These are phyloP conservation scores for Suaeda aralocaspica DNA, from an alignment of 148 eudicot species.

Conservation along the genomic window DNA sequence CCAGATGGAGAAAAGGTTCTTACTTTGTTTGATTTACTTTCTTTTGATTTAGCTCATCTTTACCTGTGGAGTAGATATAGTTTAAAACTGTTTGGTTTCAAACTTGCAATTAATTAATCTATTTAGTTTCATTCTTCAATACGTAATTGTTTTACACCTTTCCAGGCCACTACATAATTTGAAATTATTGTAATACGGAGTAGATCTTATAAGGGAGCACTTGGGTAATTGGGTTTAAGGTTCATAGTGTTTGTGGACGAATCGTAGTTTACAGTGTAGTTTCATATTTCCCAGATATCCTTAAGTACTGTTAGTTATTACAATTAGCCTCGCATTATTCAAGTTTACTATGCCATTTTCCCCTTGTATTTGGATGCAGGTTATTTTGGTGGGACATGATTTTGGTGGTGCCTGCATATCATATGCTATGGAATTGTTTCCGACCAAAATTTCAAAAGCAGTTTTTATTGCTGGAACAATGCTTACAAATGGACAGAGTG, in stretches of 20 bases:
- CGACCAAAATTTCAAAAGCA: slow-evolving; percentile 66
- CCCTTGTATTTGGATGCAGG: slow-evolving; percentile 40
- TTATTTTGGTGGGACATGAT: slow-evolving; percentile 93
- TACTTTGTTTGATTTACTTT: slow-evolving; percentile 6
- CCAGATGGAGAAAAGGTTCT: slow-evolving; percentile 72
- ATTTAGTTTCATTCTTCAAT: no score
- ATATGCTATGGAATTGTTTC: slow-evolving; percentile 80
- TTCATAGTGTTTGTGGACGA: no score
- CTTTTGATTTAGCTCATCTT: neutral
- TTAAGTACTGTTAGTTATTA: no score
- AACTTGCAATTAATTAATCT: no score
- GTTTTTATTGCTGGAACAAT: slow-evolving; percentile 78
- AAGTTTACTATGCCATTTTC: neutral
- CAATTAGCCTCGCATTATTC: neutral
- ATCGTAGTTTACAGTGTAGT: no score
- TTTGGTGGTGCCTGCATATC: slow-evolving; percentile 93
- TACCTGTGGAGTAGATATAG: neutral
- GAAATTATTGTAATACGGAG: no score
- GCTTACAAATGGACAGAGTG: slow-evolving; percentile 70
- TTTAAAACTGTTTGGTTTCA: neutral
- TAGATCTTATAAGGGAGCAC: no score
- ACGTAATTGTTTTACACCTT: no score
- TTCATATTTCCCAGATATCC: no score
- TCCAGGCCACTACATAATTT: no score
- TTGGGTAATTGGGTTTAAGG: no score